Conservation (phyloP, 2,329 filamentous ascomycete genomes). For the Fusarium metavorans region DNA sequence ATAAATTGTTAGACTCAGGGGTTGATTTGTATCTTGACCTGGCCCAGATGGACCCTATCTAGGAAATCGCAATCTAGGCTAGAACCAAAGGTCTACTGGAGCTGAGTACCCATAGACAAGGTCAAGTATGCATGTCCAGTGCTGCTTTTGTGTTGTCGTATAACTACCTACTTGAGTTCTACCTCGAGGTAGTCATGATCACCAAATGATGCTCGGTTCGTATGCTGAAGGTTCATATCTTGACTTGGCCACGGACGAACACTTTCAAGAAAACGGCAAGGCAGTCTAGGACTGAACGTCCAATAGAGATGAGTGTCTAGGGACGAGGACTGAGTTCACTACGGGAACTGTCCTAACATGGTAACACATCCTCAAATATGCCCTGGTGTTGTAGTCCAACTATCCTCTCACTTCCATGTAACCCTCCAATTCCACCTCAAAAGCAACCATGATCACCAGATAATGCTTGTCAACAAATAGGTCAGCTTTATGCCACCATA, state of each 20-base stretch:
- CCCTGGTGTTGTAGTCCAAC: not conserved
- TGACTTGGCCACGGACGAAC: not conserved
- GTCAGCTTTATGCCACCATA: not conserved
- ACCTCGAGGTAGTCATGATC: no score
- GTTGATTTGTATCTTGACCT: no score
- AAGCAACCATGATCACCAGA: not conserved
- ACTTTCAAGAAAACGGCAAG: not conserved
- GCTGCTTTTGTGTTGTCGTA: no score
- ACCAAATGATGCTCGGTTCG: no score
- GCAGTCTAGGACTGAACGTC: not conserved
- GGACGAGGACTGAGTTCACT: not conserved
- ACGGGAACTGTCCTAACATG: not conserved
- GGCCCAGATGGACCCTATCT: no score
- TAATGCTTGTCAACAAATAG: not conserved
- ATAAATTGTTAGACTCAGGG: no score
- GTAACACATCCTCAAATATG: not conserved
- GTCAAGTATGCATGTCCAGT: no score
- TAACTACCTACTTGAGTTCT: no score
- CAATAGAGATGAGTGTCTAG: not conserved
- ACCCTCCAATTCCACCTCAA: not conserved
- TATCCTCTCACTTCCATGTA: not conserved
- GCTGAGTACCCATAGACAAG: no score
- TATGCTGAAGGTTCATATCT: not conserved
- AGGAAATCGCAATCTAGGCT: no score
- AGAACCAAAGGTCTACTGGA: no score